A percentile compares a stretch with the other conserved stretches of the same genome.
Evolutionary conservation across 2,329 filamentous ascomycete species (phyloP).

Genomic region (Sphaerulina musiva): DNA sequence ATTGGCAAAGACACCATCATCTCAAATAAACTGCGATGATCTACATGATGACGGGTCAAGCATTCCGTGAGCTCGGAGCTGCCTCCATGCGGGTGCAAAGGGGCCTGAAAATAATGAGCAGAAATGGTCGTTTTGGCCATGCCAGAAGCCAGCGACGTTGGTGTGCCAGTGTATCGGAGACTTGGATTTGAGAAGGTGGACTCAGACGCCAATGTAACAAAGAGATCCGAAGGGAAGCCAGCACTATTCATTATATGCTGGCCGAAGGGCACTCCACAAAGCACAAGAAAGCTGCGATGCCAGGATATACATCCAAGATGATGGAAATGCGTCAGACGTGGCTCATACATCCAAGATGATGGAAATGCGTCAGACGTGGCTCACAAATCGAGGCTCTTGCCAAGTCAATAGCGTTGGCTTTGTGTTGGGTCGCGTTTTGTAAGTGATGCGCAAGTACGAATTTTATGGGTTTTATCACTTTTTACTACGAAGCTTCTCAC

Average conservation of each 20-base stretch:
- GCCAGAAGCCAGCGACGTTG: constrained; percentile 34
- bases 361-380: no score
- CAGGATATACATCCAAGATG: neutral
- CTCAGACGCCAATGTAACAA: neutral
- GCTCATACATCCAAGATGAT: no score
- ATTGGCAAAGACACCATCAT: constrained; percentile 20
- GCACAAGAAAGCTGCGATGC: constrained; percentile 14
- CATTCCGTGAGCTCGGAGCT: constrained; percentile 34
- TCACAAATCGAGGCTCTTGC: no score
- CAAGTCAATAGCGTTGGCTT: no score
- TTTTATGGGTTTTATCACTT: no score
- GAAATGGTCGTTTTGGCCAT: constrained; percentile 32
- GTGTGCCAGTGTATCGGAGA: constrained; percentile 34
- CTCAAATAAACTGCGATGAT: constrained; percentile 22
- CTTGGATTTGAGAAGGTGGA: constrained; percentile 30
- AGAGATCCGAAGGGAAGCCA: neutral
- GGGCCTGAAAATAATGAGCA: constrained; percentile 35
- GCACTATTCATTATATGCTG: constrained; percentile 24
- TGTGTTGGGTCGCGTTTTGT: no score
- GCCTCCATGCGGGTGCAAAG: constrained; percentile 34
- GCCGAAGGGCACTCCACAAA: constrained; percentile 16
- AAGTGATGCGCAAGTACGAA: no score
- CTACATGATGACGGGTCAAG: constrained; percentile 31
- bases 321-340: no score
- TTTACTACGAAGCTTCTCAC: no score